These are phyloP conservation scores for Hygrocybe punicea DNA, from an alignment of 768 basidiomycete genomes.

Conservation along the genomic window DNA sequence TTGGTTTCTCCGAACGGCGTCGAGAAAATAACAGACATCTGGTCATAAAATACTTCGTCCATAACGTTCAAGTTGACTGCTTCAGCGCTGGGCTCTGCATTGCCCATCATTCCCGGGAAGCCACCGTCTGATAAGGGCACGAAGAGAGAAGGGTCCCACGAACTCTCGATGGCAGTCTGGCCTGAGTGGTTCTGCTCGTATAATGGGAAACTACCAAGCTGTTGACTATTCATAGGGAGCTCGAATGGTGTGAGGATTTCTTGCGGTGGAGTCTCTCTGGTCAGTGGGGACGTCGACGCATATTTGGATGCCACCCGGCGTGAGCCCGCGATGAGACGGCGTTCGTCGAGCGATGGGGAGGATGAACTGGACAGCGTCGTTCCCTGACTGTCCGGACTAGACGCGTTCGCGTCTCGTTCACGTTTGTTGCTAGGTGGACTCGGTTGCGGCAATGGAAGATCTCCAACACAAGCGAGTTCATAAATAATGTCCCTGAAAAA, in stretches of 20 bases:
- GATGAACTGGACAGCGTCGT: constrained; percentile 17
- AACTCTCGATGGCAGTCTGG: too few species aligned
- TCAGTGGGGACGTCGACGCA: constrained; percentile 9
- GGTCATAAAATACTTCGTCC: constrained; percentile 5
- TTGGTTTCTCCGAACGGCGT: neutral
- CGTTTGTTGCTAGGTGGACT: constrained; percentile 40
- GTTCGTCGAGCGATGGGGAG: constrained; percentile 12
- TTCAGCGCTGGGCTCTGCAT: too few species aligned
- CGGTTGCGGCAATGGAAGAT: constrained; percentile 17
- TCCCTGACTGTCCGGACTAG: constrained; percentile 10
- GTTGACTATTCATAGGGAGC: neutral
- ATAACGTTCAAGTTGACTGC: neutral
- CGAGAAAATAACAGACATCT: constrained; percentile 1
- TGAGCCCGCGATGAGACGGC: constrained; percentile 33
- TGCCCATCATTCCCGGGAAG: neutral
- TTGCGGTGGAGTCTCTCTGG: neutral
- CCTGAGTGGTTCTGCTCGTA: neutral
- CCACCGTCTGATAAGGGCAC: neutral
- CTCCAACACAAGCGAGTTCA: constrained; percentile 19
- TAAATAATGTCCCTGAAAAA: constrained; percentile 16
- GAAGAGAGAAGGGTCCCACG: neutral
- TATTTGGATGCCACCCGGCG: constrained; percentile 26
- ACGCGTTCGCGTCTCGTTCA: constrained; percentile 47
- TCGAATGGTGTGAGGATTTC: neutral
- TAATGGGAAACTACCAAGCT: neutral